phyloP scores from a whole-genome alignment of 352 stramenopile genomes.

The Phytopythium oedochilum region DNA sequence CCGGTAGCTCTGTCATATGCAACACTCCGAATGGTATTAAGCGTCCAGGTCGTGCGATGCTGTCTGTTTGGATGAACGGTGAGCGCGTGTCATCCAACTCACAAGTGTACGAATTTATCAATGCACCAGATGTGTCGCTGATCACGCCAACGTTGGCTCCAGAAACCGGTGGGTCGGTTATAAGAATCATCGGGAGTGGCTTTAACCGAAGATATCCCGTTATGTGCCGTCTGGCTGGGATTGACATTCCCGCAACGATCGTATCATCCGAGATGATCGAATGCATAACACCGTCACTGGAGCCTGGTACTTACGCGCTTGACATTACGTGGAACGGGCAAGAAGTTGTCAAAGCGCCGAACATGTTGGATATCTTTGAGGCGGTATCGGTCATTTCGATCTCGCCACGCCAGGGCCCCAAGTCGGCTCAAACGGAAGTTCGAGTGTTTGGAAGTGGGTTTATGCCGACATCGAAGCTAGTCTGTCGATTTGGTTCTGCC shows the following conservation, averaged over 20 bases:
- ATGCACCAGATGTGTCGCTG: slow-evolving; percentile 7
- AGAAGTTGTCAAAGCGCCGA: slow-evolving; percentile 10
- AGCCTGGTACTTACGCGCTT: slow-evolving; percentile 25
- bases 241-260: not conserved
- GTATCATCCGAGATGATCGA: slow-evolving; percentile 20
- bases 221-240: slow-evolving; percentile 18
- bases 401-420: slow-evolving; percentile 13
- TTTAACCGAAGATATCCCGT: slow-evolving; percentile 9
- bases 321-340: slow-evolving; percentile 34
- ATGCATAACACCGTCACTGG: slow-evolving; percentile 17
- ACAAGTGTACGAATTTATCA: slow-evolving; percentile 17
- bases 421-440: slow-evolving; percentile 9
- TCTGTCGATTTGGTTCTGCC: slow-evolving; percentile 23
- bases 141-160: slow-evolving; percentile 14
- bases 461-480: slow-evolving; percentile 2
- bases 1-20: slow-evolving; percentile 7
- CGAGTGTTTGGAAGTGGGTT: slow-evolving; percentile 25
- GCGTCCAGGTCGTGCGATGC: slow-evolving; percentile 2
- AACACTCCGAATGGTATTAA: not conserved
- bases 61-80: slow-evolving; percentile 32
- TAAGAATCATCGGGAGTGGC: slow-evolving; percentile 18
- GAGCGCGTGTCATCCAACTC: slow-evolving; percentile 25
- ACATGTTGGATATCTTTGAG: slow-evolving; percentile 12
- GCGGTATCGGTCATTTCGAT: slow-evolving; percentile 16
- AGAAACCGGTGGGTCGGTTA: slow-evolving; percentile 7